Conservation (phyloP, 1,284 basidiomycete species). For the Ceratobasidium sp. region DNA sequence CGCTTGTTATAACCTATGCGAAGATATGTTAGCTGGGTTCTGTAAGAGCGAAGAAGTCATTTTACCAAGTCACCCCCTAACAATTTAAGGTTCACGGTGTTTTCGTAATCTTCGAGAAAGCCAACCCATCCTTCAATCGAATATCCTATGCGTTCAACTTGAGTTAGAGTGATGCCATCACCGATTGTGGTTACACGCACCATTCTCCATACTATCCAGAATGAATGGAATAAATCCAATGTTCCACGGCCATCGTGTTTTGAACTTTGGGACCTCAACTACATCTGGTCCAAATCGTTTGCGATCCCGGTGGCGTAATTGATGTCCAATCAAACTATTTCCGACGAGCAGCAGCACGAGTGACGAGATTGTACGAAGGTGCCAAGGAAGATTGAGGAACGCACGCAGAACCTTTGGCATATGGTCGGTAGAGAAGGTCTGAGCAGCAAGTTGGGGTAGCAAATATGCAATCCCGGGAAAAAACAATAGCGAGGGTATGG, state of each 20-base stretch:
- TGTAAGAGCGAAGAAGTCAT: not conserved
- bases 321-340: not conserved
- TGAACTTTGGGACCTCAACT: conserved; percentile 9
- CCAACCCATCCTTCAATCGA: conserved; percentile 6
- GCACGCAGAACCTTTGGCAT: not conserved
- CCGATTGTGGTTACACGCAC: not conserved
- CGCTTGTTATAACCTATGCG: conserved; percentile 55
- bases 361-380: not conserved
- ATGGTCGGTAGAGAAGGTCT: not conserved
- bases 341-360: not conserved
- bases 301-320: conserved; percentile 5
- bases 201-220: conserved; percentile 25
- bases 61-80: conserved; percentile 31
- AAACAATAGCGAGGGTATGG: conserved; percentile 21
- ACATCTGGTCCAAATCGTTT: conserved; percentile 24
- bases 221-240: conserved; percentile 25
- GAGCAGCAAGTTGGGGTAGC: not conserved
- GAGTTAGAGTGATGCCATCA: too few species aligned
- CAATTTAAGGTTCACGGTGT: conserved; percentile 24
- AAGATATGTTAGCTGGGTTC: not conserved
- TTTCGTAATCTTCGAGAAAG: conserved; percentile 17
- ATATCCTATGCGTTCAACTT: conserved; percentile 1
- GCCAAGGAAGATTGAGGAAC: conserved; percentile 31
- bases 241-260: conserved; percentile 31
- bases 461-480: conserved; percentile 2